A percentile compares a stretch with the other conserved stretches of the same genome.
phyloP scores from a whole-genome alignment of 169 alveolate species.

The Plasmodium inui region DNA sequence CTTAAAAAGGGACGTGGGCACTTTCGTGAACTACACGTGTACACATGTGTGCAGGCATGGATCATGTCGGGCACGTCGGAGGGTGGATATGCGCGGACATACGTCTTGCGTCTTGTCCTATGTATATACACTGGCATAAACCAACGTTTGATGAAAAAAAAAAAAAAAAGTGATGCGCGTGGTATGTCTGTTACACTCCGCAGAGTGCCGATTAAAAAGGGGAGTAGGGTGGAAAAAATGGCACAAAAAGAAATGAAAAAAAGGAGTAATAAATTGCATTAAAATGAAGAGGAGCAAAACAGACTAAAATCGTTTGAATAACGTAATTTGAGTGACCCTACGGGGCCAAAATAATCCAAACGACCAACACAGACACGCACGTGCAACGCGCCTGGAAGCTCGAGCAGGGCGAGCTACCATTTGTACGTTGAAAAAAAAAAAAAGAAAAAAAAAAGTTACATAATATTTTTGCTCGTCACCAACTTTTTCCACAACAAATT shows the following conservation, averaged over 20 bases:
- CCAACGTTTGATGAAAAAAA: background rate
- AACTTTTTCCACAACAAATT: slow-evolving; percentile 39
- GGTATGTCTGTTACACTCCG: background rate
- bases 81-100: background rate
- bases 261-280: background rate
- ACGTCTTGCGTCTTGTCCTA: background rate
- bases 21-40: background rate
- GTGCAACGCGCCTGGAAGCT: background rate
- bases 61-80: background rate
- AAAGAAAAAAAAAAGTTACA: background rate
- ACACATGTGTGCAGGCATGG: background rate
- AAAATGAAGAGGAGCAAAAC: background rate
- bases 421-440: slow-evolving; percentile 5
- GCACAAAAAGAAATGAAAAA: background rate
- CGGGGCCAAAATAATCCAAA: background rate
- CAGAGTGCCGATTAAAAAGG: background rate
- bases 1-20: background rate
- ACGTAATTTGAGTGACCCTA: background rate
- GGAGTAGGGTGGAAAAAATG: background rate
- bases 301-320: background rate
- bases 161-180: background rate
- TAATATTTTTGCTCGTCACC: background rate
- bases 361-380: background rate
- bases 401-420: background rate
- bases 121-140: background rate